Evolutionary conservation across 2,329 filamentous ascomycete genomes (phyloP).

Genomic region (Cordyceps cicadae): DNA sequence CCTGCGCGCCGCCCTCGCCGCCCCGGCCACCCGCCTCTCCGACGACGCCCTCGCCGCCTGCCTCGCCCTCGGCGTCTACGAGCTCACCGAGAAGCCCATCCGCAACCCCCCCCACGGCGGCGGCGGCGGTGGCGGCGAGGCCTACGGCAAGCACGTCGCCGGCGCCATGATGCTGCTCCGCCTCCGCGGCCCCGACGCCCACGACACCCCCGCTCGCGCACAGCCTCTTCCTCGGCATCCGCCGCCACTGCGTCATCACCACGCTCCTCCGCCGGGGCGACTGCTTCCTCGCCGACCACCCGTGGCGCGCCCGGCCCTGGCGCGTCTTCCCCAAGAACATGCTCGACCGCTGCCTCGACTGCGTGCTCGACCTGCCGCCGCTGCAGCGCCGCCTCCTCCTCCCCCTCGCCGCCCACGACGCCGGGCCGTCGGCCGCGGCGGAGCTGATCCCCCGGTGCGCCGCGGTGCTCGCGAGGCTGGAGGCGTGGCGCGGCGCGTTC

Average conservation of each 20-base stretch:
- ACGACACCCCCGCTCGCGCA: conserved; percentile 9
- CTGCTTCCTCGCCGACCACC: conserved; percentile 1
- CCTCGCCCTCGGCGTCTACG: conserved; percentile 11
- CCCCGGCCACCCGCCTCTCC: not conserved
- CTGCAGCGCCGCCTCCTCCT: conserved; percentile 1
- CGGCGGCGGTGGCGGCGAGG: not conserved
- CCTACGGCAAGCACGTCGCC: conserved; percentile 3
- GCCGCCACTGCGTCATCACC: not conserved
- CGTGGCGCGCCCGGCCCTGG: conserved; percentile 9
- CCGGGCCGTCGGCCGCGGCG: no score
- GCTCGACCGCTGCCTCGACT: conserved; percentile 10
- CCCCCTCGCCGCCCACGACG: no score
- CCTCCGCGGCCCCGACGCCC: conserved; percentile 9
- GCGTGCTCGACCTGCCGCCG: conserved; percentile 6
- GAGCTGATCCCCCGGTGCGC: not conserved
- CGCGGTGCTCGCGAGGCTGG: not conserved
- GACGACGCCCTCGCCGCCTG: conserved; percentile 13
- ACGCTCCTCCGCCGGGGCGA: conserved; percentile 4
- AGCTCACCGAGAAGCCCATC: conserved; percentile 9
- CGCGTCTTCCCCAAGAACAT: conserved; percentile 10
- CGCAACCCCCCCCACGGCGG: no score
- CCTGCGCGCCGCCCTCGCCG: conserved; percentile 3
- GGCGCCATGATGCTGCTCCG: conserved; percentile 12
- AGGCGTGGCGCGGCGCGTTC: not conserved
- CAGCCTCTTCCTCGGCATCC: conserved; percentile 11